A percentile compares a stretch with the other conserved stretches of the same genome.
phyloP scores from a whole-genome alignment of 129 eudicot genomes.

The Smallanthus sonchifolius region DNA sequence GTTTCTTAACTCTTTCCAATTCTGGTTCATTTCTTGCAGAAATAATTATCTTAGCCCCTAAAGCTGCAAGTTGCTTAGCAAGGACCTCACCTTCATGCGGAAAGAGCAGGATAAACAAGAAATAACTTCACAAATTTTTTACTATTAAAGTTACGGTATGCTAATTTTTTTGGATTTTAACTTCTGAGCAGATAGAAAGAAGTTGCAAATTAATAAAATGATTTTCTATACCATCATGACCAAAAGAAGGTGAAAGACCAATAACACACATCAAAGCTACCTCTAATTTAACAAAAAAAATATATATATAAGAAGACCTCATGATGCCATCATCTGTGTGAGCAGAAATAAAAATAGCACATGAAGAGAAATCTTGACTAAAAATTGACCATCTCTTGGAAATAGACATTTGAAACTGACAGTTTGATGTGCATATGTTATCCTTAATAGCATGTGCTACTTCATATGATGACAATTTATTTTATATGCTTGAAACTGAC shows the following conservation, averaged over 20 bases:
- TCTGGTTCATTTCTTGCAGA: slow-evolving; percentile 89
- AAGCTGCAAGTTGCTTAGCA: slow-evolving; percentile 76
- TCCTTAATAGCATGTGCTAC: background rate
- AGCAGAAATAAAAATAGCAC: background rate
- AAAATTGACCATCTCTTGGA: background rate
- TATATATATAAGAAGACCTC: background rate
- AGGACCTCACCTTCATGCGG: slow-evolving; percentile 69
- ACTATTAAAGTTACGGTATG: background rate
- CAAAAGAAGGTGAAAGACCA: background rate
- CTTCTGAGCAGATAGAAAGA: background rate
- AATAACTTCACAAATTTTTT: background rate
- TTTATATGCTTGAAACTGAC: background rate
- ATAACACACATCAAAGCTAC: background rate
- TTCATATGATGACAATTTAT: background rate
- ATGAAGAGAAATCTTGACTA: background rate
- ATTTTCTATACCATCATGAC: slow-evolving; percentile 1
- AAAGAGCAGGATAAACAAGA: slow-evolving; percentile 4
- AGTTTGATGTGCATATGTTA: background rate
- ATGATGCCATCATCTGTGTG: background rate
- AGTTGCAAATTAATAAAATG: background rate
- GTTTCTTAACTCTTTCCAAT: slow-evolving; percentile 73
- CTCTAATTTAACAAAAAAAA: background rate
- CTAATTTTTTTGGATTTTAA: background rate
- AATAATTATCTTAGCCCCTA: slow-evolving; percentile 89
- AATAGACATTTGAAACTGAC: background rate